These are phyloP conservation scores for Botryotinia globosa DNA, from an alignment of 2,329 filamentous ascomycete genomes.

Conservation along the genomic window DNA sequence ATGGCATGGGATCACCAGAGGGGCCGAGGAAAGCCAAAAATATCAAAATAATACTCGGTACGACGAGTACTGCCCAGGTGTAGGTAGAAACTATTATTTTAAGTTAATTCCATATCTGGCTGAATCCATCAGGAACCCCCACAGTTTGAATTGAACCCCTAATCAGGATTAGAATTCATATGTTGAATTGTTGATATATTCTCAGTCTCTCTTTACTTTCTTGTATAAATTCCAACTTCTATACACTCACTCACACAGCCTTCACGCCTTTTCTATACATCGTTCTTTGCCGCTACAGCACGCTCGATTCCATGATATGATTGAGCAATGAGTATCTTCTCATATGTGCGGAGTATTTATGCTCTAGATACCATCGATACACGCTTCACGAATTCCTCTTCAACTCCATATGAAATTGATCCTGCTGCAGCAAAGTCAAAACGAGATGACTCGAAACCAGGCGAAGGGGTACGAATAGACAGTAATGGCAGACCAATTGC, in stretches of 20 bases:
- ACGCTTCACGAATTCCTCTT: slow-evolving; percentile 68
- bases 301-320: slow-evolving; percentile 4
- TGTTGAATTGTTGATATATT: slow-evolving; percentile 1
- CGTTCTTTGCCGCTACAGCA: neutral
- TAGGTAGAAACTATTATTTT: neutral
- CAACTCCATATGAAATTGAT: slow-evolving; percentile 59
- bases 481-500: slow-evolving; percentile 46
- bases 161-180: neutral
- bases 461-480: slow-evolving; percentile 39
- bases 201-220: neutral
- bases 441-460: slow-evolving; percentile 33
- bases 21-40: neutral
- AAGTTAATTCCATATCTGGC: neutral
- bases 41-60: neutral
- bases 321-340: slow-evolving; percentile 37
- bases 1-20: neutral
- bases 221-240: slow-evolving; percentile 11
- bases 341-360: slow-evolving; percentile 55
- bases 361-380: slow-evolving; percentile 67
- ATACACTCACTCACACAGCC: neutral
- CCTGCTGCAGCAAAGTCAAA: slow-evolving; percentile 35
- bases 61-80: too few species aligned
- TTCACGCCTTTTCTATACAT: neutral
- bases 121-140: neutral
- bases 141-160: slow-evolving; percentile 6